Conservation (phyloP, 2,329 filamentous ascomycete genomes). For the Escovopsis sp. region DNA sequence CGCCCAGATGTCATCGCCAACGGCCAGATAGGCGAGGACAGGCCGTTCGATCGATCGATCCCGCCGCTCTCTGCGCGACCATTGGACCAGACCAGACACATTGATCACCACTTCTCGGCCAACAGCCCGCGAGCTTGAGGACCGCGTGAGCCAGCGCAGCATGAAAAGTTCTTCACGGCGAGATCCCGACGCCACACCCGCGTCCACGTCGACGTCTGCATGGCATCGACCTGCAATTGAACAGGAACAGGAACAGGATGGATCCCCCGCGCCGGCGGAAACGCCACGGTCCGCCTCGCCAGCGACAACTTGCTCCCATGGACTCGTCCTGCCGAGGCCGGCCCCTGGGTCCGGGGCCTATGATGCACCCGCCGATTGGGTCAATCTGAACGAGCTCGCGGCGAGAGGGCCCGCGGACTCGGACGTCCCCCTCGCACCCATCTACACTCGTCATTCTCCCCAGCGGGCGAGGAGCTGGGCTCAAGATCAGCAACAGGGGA, state of each 20-base stretch:
- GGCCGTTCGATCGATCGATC: neutral
- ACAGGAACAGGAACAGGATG: too few species aligned
- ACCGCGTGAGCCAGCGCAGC: neutral
- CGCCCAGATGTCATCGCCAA: too few species aligned
- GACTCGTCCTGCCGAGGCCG: neutral
- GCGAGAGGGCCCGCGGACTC: conserved; percentile 15
- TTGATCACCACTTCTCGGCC: too few species aligned
- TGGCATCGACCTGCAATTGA: too few species aligned
- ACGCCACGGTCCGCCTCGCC: too few species aligned
- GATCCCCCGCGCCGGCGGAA: too few species aligned
- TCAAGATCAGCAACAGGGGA: conserved; percentile 3
- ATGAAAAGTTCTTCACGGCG: neutral
- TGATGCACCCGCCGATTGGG: conserved; percentile 18
- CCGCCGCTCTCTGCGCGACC: neutral
- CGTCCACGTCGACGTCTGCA: neutral
- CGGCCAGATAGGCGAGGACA: too few species aligned
- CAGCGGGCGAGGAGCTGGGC: conserved; percentile 7
- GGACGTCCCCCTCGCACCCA: conserved; percentile 4
- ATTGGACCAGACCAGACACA: neutral
- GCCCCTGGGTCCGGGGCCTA: conserved; percentile 5
- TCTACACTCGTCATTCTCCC: conserved; percentile 8
- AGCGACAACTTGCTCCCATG: too few species aligned
- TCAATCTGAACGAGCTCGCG: conserved; percentile 29
- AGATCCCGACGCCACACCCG: neutral
- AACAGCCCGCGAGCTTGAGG: neutral